Evolutionary conservation across 306 rosid species (phyloP), one percentile per base, ranked within the genome.

Genomic region (Gillenia trifoliata): DNA sequence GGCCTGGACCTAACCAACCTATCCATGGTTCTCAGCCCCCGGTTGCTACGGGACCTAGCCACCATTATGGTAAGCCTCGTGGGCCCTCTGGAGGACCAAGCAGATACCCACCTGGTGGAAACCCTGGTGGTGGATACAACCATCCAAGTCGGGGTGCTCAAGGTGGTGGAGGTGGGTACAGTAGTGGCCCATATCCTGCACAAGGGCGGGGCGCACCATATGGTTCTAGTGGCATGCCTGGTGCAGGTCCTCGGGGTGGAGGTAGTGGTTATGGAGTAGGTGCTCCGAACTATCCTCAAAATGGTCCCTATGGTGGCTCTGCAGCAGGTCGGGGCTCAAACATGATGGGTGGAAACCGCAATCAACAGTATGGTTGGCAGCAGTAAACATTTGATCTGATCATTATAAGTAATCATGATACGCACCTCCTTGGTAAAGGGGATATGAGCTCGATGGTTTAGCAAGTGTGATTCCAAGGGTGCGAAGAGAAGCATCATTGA

Each of bases 281-380:
- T 11, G 83, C 55, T 56, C 83, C 88, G 45, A 85, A 85, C 80
- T 85, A 78, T 52, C 74, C 78, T 10, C 88, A 75, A 59, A 79
- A 76, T 30, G 85, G 85, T 23, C 83, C 83, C 8, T 85, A 81
- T 47, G 81, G 88, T 55, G 68, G 85, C 17, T 85, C 88, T 13
- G 81, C 69, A 52, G 45, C 83, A 2, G 88, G 85, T 45, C 85
- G 88, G 23, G 88, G 88, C 41, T 81, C 85, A 16, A 85, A 81
- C 78, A 79, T 75, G 85, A 84, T 84, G 83, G 85, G 85, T 20
- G 85, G 85, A 74, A 81, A 67, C 70, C 88, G 85, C 33, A 85
- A 75, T 80, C 88, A 81, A 20, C 88, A 85, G 77, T 85, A 85
- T 68, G 83, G 83, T 26, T 85, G 88, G 88, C 88, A 85, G 66